Conservation (phyloP, 768 basidiomycete species). For the Rubroboletus satanas region DNA sequence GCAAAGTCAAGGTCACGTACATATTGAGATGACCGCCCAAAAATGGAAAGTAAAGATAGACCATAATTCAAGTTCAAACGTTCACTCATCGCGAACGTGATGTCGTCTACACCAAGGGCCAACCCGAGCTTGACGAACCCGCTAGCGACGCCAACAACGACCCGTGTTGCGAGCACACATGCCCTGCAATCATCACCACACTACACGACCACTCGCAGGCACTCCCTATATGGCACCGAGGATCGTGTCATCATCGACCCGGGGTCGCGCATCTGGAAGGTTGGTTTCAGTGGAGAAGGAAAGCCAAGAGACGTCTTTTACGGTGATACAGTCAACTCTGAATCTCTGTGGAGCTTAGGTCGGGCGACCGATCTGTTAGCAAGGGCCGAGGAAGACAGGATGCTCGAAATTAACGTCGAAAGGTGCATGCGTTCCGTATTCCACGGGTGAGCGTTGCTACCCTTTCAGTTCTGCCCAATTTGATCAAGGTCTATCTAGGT, state of each 20-base stretch:
- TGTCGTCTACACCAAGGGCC: conserved; percentile 36
- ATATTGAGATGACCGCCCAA: neutral
- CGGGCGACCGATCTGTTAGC: conserved; percentile 51
- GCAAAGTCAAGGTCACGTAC: conserved; percentile 14
- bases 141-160: conserved; percentile 53
- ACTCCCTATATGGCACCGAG: conserved; percentile 95
- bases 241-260: conserved; percentile 94
- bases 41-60: neutral
- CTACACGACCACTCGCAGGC: conserved; percentile 79
- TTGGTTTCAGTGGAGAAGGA: conserved; percentile 96
- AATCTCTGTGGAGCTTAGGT: conserved; percentile 58
- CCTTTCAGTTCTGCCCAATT: conserved; percentile 9
- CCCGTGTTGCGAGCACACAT: conserved; percentile 46
- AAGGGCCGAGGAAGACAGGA: conserved; percentile 67
- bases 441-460: conserved; percentile 58
- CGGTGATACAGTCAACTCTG: conserved; percentile 41
- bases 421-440: conserved; percentile 72
- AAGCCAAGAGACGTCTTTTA: conserved; percentile 85
- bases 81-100: conserved; percentile 4
- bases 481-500: conserved; percentile 45
- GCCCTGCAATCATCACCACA: conserved; percentile 74
- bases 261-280: conserved; percentile 92
- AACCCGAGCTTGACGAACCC: conserved; percentile 18
- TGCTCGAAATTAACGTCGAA: conserved; percentile 69
- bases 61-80: neutral